phyloP scores from a whole-genome alignment of 176 grass and related monocot species.

The Oryza australiensis region DNA sequence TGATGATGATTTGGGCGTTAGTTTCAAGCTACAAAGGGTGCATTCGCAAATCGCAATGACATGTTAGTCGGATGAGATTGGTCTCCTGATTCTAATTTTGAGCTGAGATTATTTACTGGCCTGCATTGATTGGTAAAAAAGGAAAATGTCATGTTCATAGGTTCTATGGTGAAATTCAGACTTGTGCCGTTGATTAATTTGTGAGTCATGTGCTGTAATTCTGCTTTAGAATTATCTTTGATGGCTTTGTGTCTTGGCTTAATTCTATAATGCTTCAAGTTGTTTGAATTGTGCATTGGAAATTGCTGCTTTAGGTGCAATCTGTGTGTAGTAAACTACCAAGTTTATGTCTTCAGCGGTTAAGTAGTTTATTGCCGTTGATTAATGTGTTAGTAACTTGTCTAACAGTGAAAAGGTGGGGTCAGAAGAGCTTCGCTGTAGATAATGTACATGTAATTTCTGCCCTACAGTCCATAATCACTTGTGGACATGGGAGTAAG shows the following conservation, averaged over 20 bases:
- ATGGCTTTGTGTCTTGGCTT: not conserved
- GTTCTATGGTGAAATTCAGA: not conserved
- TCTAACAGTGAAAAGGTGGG: not conserved
- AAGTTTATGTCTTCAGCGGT: not conserved
- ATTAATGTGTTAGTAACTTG: not conserved
- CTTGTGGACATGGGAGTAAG: not conserved
- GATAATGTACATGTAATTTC: not conserved
- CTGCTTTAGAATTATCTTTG: not conserved
- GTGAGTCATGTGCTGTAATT: not conserved
- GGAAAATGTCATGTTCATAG: not conserved
- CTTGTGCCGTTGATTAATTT: too few relatives aligned
- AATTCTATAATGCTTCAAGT: not conserved
- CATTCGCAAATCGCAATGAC: not conserved
- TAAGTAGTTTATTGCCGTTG: not conserved
- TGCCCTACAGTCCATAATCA: not conserved
- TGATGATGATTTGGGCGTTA: not conserved
- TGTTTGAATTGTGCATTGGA: not conserved
- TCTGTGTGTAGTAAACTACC: not conserved
- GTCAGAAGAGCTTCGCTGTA: not conserved
- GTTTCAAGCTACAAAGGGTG: not conserved
- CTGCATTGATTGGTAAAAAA: not conserved
- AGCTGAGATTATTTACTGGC: not conserved
- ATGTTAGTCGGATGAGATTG: not conserved
- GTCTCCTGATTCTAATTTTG: not conserved
- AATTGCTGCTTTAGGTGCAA: not conserved